Conservation (phyloP, 225 moss, liverwort and hornwort species). For the Lunularia cruciata region DNA sequence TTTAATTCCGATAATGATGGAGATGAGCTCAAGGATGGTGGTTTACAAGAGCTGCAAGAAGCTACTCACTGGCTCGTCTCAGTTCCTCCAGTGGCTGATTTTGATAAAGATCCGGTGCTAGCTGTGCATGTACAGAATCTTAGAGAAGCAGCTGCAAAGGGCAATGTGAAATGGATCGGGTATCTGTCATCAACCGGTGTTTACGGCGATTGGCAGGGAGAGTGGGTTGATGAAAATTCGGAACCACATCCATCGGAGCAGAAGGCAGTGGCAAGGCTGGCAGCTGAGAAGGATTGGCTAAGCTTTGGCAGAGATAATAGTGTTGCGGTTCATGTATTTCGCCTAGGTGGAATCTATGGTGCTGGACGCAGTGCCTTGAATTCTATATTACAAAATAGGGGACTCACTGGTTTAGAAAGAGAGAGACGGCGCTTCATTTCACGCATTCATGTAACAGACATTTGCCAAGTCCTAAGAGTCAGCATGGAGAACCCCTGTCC, state of each 20-base stretch:
- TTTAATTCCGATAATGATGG: constrained; percentile 56
- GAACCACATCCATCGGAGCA: constrained; percentile 55
- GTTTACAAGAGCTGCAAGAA: constrained; percentile 47
- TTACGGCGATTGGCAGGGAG: constrained; percentile 84
- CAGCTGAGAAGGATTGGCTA: constrained; percentile 72
- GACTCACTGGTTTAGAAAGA: constrained; percentile 45
- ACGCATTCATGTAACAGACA: constrained; percentile 67
- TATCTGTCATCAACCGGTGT: constrained; percentile 86
- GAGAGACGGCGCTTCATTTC: constrained; percentile 57
- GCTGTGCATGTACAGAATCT: constrained; percentile 41
- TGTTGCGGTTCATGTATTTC: constrained; percentile 69
- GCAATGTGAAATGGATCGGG: constrained; percentile 59
- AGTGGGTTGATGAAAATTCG: constrained; percentile 76
- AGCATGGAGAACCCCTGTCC: constrained; percentile 45
- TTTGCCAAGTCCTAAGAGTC: constrained; percentile 58
- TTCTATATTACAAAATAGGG: constrained; percentile 34
- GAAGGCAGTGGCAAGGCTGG: constrained; percentile 56
- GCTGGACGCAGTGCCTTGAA: constrained; percentile 70
- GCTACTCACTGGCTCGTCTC: constrained; percentile 69
- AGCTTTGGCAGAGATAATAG: constrained; percentile 47
- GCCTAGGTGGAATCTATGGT: constrained; percentile 86
- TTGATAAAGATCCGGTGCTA: constrained; percentile 62
- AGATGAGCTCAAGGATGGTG: constrained; percentile 44
- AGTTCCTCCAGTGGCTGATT: constrained; percentile 61
- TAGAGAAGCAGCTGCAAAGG: constrained; percentile 23